Evolutionary conservation across 371 early-diverging fungal species (phyloP).

Genomic region (Lichtheimia hyalospora): DNA sequence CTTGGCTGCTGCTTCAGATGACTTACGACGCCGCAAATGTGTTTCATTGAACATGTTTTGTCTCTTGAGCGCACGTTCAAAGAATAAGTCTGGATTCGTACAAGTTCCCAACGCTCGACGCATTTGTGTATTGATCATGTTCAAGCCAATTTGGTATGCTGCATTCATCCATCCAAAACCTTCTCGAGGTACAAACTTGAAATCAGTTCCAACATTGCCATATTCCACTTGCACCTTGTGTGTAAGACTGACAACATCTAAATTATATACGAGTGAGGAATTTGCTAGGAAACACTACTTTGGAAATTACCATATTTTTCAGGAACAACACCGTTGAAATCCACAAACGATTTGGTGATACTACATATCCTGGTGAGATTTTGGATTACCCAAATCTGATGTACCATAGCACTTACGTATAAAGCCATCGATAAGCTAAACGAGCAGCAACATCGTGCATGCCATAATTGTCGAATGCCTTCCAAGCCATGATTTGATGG

Average conservation of each 20-base stretch:
- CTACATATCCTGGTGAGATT: conserved; percentile 13
- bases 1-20: conserved; percentile 26
- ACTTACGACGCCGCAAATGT: conserved; percentile 12
- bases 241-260: conserved; percentile 86
- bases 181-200: conserved; percentile 92
- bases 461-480: conserved; percentile 79
- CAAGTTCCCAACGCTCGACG: conserved; percentile 82
- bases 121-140: conserved; percentile 69
- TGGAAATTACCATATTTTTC: conserved; percentile 75
- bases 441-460: conserved; percentile 69
- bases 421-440: conserved; percentile 91
- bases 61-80: conserved; percentile 39
- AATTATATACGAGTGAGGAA: background rate
- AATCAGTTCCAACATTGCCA: conserved; percentile 93
- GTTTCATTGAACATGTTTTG: conserved; percentile 18
- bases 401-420: conserved; percentile 51
- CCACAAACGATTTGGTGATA: conserved; percentile 92
- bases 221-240: conserved; percentile 94
- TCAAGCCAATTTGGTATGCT: conserved; percentile 83
- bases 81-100: conserved; percentile 73
- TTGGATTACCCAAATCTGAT: background rate
- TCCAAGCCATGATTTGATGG: conserved; percentile 94
- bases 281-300: background rate
- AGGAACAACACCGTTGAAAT: conserved; percentile 96
- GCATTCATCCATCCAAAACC: conserved; percentile 99